Percentiles rank a stretch among this genome's conserved stretches.
Evolutionary conservation across 2,329 filamentous ascomycete species (phyloP).

Genomic region (Aspergillus amoenus): DNA sequence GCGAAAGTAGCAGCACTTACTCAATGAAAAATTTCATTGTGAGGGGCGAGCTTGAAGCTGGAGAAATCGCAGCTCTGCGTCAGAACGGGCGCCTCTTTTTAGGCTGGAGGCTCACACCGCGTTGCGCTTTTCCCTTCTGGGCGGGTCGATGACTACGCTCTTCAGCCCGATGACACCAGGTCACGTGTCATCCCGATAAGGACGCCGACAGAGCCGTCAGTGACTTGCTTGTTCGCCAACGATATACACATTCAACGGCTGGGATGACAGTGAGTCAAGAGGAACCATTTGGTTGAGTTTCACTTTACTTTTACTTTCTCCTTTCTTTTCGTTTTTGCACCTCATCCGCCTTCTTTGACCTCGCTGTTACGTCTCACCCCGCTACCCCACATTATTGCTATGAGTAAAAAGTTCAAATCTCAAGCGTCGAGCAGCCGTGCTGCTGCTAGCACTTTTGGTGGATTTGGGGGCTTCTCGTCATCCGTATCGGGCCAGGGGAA

Average conservation of each 20-base stretch:
- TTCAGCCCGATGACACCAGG: slow-evolving; percentile 20
- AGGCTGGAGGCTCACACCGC: slow-evolving; percentile 15
- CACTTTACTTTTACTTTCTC: background rate
- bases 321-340: background rate
- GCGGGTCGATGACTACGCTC: slow-evolving; percentile 22
- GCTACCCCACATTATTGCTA: slow-evolving; percentile 49
- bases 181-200: slow-evolving; percentile 36
- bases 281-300: slow-evolving; percentile 3
- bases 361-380: slow-evolving; percentile 18
- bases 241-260: background rate
- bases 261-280: slow-evolving; percentile 7
- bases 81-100: slow-evolving; percentile 9
- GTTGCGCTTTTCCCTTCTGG: slow-evolving; percentile 31
- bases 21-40: slow-evolving; percentile 80
- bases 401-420: slow-evolving; percentile 64
- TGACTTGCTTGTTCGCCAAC: background rate
- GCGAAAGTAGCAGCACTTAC: slow-evolving; percentile 39
- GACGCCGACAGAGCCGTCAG: slow-evolving; percentile 22
- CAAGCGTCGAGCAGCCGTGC: slow-evolving; percentile 65
- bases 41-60: slow-evolving; percentile 24
- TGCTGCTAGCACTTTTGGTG: slow-evolving; percentile 50
- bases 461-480: slow-evolving; percentile 42
- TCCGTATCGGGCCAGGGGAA: slow-evolving; percentile 40
- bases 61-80: slow-evolving; percentile 12
- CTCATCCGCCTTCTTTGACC: background rate